phyloP scores from a whole-genome alignment of 1,284 basidiomycete species.

The Cutaneotrichosporon spelunceum region DNA sequence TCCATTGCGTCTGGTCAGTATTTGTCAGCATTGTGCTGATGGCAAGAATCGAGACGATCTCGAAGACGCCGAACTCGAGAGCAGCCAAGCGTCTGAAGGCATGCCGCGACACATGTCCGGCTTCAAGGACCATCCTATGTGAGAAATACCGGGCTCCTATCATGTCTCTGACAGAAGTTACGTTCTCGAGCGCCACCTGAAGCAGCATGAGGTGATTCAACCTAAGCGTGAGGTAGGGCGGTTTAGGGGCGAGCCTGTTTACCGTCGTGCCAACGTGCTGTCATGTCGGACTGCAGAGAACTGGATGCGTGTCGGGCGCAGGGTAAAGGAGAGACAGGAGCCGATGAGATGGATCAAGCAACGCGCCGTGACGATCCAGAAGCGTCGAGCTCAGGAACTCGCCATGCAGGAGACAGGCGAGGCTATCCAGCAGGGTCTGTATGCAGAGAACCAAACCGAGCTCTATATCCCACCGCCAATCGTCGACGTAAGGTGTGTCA shows the following conservation, averaged over 20 bases:
- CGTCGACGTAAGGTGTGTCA: conserved; percentile 62
- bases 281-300: conserved; percentile 85
- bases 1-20: conserved; percentile 72
- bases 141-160: conserved; percentile 33
- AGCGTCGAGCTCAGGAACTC: conserved; percentile 78
- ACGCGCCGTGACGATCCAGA: conserved; percentile 75
- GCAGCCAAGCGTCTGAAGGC: conserved; percentile 74
- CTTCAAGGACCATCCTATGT: conserved; percentile 96
- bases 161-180: conserved; percentile 58
- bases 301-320: conserved; percentile 86
- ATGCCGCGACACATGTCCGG: conserved; percentile 89
- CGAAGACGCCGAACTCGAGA: conserved; percentile 88
- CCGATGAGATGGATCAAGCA: conserved; percentile 89
- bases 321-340: conserved; percentile 69
- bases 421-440: conserved; percentile 80
- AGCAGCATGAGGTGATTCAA: conserved; percentile 79
- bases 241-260: conserved; percentile 93
- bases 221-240: conserved; percentile 82
- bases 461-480: conserved; percentile 75
- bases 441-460: conserved; percentile 81
- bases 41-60: conserved; percentile 80
- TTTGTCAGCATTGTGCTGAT: conserved; percentile 9
- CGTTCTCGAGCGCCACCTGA: conserved; percentile 82
- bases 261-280: conserved; percentile 75
- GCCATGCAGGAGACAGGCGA: conserved; percentile 58